These are phyloP conservation scores for Chaetomiaceae sp. DNA, from an alignment of 2,329 filamentous ascomycete genomes.

Conservation along the genomic window DNA sequence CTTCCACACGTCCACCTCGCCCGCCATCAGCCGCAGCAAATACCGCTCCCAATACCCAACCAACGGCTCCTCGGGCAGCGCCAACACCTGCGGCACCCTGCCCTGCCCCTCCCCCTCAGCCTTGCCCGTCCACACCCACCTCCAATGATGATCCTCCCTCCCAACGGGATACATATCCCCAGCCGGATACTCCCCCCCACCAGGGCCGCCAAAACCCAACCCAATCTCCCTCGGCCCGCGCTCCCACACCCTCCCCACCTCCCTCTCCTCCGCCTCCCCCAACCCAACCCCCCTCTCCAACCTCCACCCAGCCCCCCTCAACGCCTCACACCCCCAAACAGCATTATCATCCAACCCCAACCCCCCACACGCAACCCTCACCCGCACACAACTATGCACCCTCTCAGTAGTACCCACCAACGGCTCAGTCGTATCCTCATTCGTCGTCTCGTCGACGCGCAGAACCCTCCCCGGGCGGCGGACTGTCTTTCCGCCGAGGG, in stretches of 20 bases:
- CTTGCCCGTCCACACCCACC: slow-evolving; percentile 28
- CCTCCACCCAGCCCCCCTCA: slow-evolving; percentile 28
- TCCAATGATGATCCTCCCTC: slow-evolving; percentile 28
- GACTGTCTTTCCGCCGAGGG: slow-evolving; percentile 27
- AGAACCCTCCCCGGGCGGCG: slow-evolving; percentile 35
- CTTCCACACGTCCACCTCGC: slow-evolving; percentile 29
- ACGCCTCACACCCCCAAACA: slow-evolving; percentile 28
- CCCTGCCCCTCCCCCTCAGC: slow-evolving; percentile 15
- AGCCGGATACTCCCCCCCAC: slow-evolving; percentile 19
- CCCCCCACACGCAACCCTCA: slow-evolving; percentile 29
- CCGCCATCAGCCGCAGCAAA: slow-evolving; percentile 25
- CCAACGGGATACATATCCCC: slow-evolving; percentile 25
- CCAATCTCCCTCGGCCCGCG: slow-evolving; percentile 15
- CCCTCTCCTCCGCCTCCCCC: slow-evolving; percentile 7
- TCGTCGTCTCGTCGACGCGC: slow-evolving; percentile 36
- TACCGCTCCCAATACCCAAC: slow-evolving; percentile 33
- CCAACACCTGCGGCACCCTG: slow-evolving; percentile 23
- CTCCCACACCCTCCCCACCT: slow-evolving; percentile 2
- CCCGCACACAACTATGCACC: slow-evolving; percentile 31
- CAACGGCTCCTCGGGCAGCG: slow-evolving; percentile 32
- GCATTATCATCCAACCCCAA: slow-evolving; percentile 33
- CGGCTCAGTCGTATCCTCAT: slow-evolving; percentile 32
- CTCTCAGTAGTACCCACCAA: slow-evolving; percentile 36
- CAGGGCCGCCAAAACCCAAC: neutral
- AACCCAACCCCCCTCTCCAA: slow-evolving; percentile 19